Evolutionary conservation across 169 alveolate species (phyloP), one percentile per base, ranked within the genome.

Genomic region (Ichthyophthirius multifiliis): DNA sequence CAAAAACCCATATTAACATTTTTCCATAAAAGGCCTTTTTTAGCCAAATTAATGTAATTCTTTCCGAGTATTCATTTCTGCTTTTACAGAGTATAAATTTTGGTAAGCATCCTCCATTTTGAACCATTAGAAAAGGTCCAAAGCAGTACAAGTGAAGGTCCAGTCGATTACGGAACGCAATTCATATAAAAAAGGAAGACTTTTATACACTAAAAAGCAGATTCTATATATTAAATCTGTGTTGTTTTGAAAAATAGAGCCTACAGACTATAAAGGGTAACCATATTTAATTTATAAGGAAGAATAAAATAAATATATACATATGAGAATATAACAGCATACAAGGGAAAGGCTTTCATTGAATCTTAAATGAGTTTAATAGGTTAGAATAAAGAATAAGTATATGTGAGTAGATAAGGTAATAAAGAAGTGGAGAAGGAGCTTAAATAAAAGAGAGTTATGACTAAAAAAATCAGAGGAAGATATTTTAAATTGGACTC

Each of bases 101-200:
- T 89, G 84, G 46, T 73, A 85, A 1, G 88, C 84, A 75, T 91
- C 97, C 83, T 93, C 97, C 16, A 93, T 81, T 79, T 92, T 93
- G 43, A 93, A 78, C 96, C 97, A 95, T 75, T 93, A 90, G 73
- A 88, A 92, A 13, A 93, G 39, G 77, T 91, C 96, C 32, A 95
- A 88, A 20, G 95, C 83, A 9, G 98, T 95, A 10, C 82, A 31
- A 12, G 97, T 93, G 46, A 95, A 89, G 15, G 96, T 90, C 96
- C 97, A 95, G 83, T 95, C 98, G 13, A 92, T 76, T n/a, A 94
- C 77, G 0, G 89, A 84, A 73, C 92, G 88, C 30, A 93, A 74
- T 83, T 95, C 98, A 82, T 83, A 90, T 18, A 92, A 18, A 77
- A 95, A 95, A 16, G 98, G 98, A 18, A 89, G 80, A 15, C 83